These are phyloP conservation scores for Backusella sp. DNA, from an alignment of 192 early-diverging fungal genomes.

Conservation along the genomic window DNA sequence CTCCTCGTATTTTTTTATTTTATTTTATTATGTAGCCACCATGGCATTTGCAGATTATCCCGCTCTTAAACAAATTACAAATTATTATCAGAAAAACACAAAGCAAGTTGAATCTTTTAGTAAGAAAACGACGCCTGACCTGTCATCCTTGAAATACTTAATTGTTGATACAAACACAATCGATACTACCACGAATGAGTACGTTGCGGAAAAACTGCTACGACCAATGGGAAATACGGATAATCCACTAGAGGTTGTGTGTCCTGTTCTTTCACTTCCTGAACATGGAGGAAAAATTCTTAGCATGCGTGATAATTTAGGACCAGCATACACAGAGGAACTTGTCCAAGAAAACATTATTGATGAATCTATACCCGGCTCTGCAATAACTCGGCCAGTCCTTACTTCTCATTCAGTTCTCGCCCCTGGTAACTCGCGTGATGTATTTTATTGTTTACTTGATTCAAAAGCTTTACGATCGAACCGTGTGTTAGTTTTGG, in stretches of 20 bases:
- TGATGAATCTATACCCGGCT: slow-evolving; percentile 5
- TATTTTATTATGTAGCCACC: slow-evolving; percentile 41
- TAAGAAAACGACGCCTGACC: slow-evolving; percentile 55
- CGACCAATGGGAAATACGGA: slow-evolving; percentile 40
- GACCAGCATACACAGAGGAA: slow-evolving; percentile 34
- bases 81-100: slow-evolving; percentile 53
- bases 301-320: slow-evolving; percentile 66
- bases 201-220: slow-evolving; percentile 45
- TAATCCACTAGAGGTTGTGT: slow-evolving; percentile 52
- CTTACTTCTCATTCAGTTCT: slow-evolving; percentile 16
- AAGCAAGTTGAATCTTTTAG: slow-evolving; percentile 47
- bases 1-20: neutral
- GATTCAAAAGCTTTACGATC: slow-evolving; percentile 61
- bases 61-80: slow-evolving; percentile 58
- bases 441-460: slow-evolving; percentile 64
- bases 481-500: slow-evolving; percentile 60
- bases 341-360: slow-evolving; percentile 11
- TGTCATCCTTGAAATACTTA: slow-evolving; percentile 59
- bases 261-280: slow-evolving; percentile 64
- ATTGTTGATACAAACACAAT: slow-evolving; percentile 67
- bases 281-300: slow-evolving; percentile 78
- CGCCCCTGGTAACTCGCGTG: slow-evolving; percentile 26
- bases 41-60: slow-evolving; percentile 71
- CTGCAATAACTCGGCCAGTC: neutral
- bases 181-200: slow-evolving; percentile 55